phyloP scores from a whole-genome alignment of 1,284 basidiomycete genomes.

The Tilletia setariae region DNA sequence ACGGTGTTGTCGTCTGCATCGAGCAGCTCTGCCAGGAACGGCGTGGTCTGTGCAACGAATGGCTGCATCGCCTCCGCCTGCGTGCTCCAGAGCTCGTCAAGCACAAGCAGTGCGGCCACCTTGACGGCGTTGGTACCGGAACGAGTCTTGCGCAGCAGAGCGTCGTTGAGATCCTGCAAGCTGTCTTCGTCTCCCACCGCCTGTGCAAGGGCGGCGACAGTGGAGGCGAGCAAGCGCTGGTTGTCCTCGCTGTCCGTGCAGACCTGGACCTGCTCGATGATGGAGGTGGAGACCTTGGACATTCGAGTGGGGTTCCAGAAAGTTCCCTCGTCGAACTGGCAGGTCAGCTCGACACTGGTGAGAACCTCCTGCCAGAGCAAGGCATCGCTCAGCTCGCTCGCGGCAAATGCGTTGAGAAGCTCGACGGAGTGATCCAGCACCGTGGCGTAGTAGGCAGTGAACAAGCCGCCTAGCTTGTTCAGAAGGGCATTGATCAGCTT shows the following conservation, averaged over 20 bases:
- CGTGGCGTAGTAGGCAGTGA: constrained; percentile 51
- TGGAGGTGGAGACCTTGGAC: constrained; percentile 62
- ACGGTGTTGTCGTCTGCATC: constrained; percentile 59
- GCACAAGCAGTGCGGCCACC: constrained; percentile 68
- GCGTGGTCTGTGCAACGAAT: constrained; percentile 60
- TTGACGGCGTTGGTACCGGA: constrained; percentile 4
- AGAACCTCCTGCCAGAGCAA: constrained; percentile 68
- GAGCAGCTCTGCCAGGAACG: constrained; percentile 59
- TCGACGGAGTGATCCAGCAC: constrained; percentile 70
- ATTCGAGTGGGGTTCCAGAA: constrained; percentile 85
- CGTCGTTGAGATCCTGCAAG: constrained; percentile 75
- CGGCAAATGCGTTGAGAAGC: constrained; percentile 59
- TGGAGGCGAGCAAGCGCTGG: constrained; percentile 31
- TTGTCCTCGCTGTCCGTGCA: constrained; percentile 52
- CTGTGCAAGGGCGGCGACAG: constrained; percentile 62
- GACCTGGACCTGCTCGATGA: constrained; percentile 66
- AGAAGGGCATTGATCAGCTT: constrained; percentile 39
- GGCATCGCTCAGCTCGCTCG: constrained; percentile 38
- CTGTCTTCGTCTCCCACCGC: constrained; percentile 64
- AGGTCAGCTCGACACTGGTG: constrained; percentile 66
- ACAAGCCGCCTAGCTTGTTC: constrained; percentile 38
- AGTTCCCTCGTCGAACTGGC: constrained; percentile 75
- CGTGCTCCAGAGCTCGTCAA: constrained; percentile 69
- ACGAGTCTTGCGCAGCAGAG: constrained; percentile 81
- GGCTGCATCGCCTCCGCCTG: constrained; percentile 62